phyloP scores from a whole-genome alignment of 495 filamentous ascomycete species.

The Daldinia vernicosa region DNA sequence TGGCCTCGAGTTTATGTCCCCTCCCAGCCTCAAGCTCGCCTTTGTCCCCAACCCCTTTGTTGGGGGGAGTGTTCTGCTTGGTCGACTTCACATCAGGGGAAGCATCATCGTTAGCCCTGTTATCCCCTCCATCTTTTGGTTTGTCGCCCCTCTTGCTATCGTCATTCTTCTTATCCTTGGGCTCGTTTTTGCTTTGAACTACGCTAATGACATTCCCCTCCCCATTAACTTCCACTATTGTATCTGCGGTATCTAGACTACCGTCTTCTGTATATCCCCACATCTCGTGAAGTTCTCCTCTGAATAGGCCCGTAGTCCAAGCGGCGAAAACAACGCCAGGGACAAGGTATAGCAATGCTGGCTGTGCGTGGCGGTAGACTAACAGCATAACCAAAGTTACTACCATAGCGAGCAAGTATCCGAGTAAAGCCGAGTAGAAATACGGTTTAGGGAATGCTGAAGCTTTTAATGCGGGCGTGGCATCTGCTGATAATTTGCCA shows the following conservation, averaged over 20 bases:
- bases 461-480: constrained; percentile 55
- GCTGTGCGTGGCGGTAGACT: constrained; percentile 82
- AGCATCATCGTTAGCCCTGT: not conserved
- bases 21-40: not conserved
- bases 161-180: constrained; percentile 8
- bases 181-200: constrained; percentile 13
- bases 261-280: constrained; percentile 83
- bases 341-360: constrained; percentile 92
- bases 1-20: not conserved
- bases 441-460: constrained; percentile 82
- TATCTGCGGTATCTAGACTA: constrained; percentile 58
- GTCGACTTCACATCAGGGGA: not conserved
- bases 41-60: not conserved
- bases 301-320: constrained; percentile 79
- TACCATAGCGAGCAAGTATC: constrained; percentile 84
- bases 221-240: constrained; percentile 53
- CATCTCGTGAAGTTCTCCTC: constrained; percentile 76
- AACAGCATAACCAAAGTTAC: constrained; percentile 80
- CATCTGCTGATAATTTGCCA: constrained; percentile 46
- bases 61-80: not conserved
- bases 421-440: constrained; percentile 79
- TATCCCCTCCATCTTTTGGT: constrained; percentile 1
- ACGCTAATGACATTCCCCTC: constrained; percentile 45
- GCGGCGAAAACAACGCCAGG: constrained; percentile 79
- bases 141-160: constrained; percentile 7